Base-by-base conservation (phyloP, 345 rosid genomes). In the Raphanus raphanistrum region DNA sequence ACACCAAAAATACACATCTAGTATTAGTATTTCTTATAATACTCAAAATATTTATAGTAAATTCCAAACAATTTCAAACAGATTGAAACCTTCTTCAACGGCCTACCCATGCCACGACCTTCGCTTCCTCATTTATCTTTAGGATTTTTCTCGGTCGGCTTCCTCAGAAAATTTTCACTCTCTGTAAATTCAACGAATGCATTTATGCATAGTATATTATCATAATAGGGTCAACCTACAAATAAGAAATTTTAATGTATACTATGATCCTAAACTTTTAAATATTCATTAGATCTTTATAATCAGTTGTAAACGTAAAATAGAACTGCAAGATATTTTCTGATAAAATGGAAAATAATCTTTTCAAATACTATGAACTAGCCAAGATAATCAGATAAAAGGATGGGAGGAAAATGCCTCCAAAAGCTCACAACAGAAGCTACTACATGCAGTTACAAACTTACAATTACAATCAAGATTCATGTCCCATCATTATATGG, bases 31-130 rank as follows among this genome's bases (percentile, higher is more conserved):
- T n/a, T 32, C 55, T 2, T 36, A 36, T 63, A 25, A 64, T 9
- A 65, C 6, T 65, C 17, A 75, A 58, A 58, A 48, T 58, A 6
- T 15, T 36, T 13, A 50, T 21, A 66, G 8, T 36, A 66, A 58
- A 61, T 16, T 60, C 12, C 35, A 76, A 69, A 68, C 66, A 50
- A 8, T 58, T 50, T 48, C 57, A 64, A 65, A 58, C 16, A 70
- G 27, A 70, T 31, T 64, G 75, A 70, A 71, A 48, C 61, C 55
- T 58, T 48, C 63, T 70, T 65, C 76, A 65, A 17, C 17, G 59
- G 75, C 69, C 70, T 70, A 76, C 57, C 57, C 66, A 77, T 26
- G 63, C 32, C 72, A 64, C 66, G 72, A 52, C 61, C 59, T 43
- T 58, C 10, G 62, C 68, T 8, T 65, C 72, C 65, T 36, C 71